These are phyloP conservation scores for Fusarium oligoseptatum DNA, from an alignment of 2,329 filamentous ascomycete species.

Conservation along the genomic window DNA sequence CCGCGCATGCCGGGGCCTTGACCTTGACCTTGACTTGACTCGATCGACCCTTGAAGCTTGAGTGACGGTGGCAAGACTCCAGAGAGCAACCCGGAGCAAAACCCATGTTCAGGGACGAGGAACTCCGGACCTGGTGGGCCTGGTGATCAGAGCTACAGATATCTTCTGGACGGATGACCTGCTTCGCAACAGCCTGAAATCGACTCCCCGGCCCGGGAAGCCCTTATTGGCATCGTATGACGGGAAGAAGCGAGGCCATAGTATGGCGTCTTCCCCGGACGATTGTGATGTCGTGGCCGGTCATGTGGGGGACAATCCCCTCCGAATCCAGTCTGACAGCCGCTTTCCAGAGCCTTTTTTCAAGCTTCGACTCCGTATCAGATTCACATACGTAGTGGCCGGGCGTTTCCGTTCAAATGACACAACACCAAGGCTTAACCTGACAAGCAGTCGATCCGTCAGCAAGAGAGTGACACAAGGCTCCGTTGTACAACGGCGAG, in stretches of 20 bases:
- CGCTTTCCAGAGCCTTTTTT: constrained; percentile 23
- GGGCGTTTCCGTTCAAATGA: constrained; percentile 10
- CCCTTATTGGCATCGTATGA: constrained; percentile 43
- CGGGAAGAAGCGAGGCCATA: constrained; percentile 34
- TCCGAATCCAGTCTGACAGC: constrained; percentile 28
- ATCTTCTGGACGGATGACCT: neutral
- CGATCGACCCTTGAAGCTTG: constrained; percentile 10
- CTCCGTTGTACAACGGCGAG: constrained; percentile 7
- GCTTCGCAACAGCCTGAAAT: neutral
- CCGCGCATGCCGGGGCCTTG: constrained; percentile 37
- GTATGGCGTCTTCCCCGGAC: constrained; percentile 30
- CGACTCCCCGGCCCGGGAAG: constrained; percentile 33
- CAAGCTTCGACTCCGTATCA: constrained; percentile 23
- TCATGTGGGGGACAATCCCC: constrained; percentile 43
- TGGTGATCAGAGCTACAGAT: constrained; percentile 23
- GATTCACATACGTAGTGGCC: constrained; percentile 18
- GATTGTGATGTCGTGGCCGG: constrained; percentile 31
- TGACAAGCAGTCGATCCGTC: constrained; percentile 24
- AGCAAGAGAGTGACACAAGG: constrained; percentile 2
- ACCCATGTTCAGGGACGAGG: constrained; percentile 12
- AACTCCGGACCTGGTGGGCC: constrained; percentile 18
- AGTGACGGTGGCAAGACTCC: constrained; percentile 22
- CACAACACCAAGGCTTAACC: neutral
- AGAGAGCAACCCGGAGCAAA: constrained; percentile 14
- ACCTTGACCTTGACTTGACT: constrained; percentile 30